phyloP scores from a whole-genome alignment of 2,329 filamentous ascomycete genomes.

The Exophiala viscosa region DNA sequence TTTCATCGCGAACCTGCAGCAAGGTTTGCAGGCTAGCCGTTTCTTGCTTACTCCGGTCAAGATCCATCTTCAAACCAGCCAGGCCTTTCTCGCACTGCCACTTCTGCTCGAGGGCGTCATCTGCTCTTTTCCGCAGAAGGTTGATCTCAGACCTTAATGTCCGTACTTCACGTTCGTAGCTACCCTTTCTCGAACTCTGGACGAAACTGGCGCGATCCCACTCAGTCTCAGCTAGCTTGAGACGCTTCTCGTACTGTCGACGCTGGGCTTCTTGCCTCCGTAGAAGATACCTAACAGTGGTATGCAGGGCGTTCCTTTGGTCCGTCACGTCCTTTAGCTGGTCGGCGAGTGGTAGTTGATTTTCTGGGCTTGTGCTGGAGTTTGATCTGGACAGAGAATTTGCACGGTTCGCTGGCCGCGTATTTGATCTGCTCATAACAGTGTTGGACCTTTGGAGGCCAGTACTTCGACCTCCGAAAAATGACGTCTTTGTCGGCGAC shows the following conservation, averaged over 20 bases:
- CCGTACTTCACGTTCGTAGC: constrained; percentile 79
- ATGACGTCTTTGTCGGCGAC: constrained; percentile 41
- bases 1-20: constrained; percentile 77
- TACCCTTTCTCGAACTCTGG: constrained; percentile 64
- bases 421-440: constrained; percentile 61
- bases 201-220: constrained; percentile 63
- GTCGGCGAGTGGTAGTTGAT: constrained; percentile 68
- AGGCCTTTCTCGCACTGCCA: constrained; percentile 93
- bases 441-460: constrained; percentile 27
- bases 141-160: constrained; percentile 80
- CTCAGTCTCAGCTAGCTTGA: constrained; percentile 71
- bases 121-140: constrained; percentile 75
- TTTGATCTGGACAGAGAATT: constrained; percentile 58
- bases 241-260: constrained; percentile 76
- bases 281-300: constrained; percentile 77
- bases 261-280: constrained; percentile 82
- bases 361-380: constrained; percentile 51
- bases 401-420: constrained; percentile 54
- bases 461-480: constrained; percentile 37
- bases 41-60: constrained; percentile 92
- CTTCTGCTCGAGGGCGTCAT: constrained; percentile 92
- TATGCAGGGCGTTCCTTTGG: constrained; percentile 88
- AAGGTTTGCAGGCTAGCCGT: constrained; percentile 76
- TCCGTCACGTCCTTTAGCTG: constrained; percentile 88
- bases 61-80: constrained; percentile 86